Percentiles rank a stretch among this genome's conserved stretches.
Conservation (phyloP, 139 green algal genomes). For the Eudorina sp. region DNA sequence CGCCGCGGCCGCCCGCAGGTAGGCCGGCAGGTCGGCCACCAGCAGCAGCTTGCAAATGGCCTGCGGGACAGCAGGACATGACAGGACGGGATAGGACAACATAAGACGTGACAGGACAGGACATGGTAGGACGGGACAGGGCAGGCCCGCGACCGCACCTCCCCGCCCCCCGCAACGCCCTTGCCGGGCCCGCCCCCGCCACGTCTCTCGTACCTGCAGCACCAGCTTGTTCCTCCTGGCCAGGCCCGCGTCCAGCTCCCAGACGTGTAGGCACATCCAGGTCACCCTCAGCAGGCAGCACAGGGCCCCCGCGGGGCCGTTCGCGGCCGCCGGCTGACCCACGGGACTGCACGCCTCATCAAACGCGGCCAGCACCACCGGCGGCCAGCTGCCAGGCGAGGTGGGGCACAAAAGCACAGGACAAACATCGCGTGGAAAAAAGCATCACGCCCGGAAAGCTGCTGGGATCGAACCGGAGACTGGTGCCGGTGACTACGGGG, state of each 20-base stretch:
- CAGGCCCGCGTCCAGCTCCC: conserved; percentile 30
- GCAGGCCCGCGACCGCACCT: too few relatives aligned
- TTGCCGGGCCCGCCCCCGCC: not conserved
- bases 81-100: too few relatives aligned
- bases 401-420: not conserved
- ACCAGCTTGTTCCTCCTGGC: not conserved
- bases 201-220: conserved; percentile 8
- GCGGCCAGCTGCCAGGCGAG: not conserved
- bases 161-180: not conserved
- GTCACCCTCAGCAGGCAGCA: conserved; percentile 37
- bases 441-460: too few relatives aligned
- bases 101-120: too few relatives aligned
- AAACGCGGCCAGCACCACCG: not conserved
- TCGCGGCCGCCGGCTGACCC: not conserved
- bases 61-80: not conserved
- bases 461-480: too few relatives aligned
- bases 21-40: not conserved
- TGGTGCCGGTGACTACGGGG: too few relatives aligned
- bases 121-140: too few relatives aligned
- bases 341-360: conserved; percentile 13
- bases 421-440: not conserved
- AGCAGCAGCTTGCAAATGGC: conserved; percentile 39
- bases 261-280: conserved; percentile 35
- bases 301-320: conserved; percentile 26
- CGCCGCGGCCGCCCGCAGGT: conserved; percentile 15